Conservation (phyloP, 257 asterid genomes). For the Plantago major region DNA sequence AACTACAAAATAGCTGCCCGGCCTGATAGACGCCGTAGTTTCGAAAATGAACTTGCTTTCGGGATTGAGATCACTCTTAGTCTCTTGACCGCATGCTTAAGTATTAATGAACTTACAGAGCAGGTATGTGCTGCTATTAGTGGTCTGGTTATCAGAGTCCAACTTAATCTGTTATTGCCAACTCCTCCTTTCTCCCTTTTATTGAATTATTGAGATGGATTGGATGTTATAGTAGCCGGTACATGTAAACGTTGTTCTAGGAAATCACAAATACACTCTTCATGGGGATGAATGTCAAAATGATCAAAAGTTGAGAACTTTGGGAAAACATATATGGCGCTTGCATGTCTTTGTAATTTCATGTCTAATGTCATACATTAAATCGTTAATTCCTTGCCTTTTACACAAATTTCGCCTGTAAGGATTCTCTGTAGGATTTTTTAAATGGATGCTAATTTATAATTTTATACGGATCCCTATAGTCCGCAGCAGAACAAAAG, state of each 20-base stretch:
- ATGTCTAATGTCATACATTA: neutral
- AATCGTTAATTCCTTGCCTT: neutral
- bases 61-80: slow-evolving; percentile 71
- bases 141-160: slow-evolving; percentile 6
- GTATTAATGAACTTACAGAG: slow-evolving; percentile 67
- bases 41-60: slow-evolving; percentile 84
- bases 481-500: neutral
- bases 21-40: slow-evolving; percentile 93
- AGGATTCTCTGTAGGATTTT: neutral
- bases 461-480: neutral
- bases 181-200: neutral
- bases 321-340: neutral
- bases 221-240: slow-evolving; percentile 13
- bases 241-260: neutral
- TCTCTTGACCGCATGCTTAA: slow-evolving; percentile 87
- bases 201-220: slow-evolving; percentile 10
- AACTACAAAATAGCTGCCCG: slow-evolving; percentile 97
- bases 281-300: slow-evolving; percentile 4
- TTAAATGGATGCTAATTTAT: neutral
- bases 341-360: slow-evolving; percentile 1
- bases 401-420: neutral
- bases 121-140: slow-evolving; percentile 50
- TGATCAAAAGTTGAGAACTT: neutral
- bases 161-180: neutral
- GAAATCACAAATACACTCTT: neutral